These are phyloP conservation scores for Teratosphaeria destructans DNA, from an alignment of 2,329 filamentous ascomycete genomes.

Conservation along the genomic window DNA sequence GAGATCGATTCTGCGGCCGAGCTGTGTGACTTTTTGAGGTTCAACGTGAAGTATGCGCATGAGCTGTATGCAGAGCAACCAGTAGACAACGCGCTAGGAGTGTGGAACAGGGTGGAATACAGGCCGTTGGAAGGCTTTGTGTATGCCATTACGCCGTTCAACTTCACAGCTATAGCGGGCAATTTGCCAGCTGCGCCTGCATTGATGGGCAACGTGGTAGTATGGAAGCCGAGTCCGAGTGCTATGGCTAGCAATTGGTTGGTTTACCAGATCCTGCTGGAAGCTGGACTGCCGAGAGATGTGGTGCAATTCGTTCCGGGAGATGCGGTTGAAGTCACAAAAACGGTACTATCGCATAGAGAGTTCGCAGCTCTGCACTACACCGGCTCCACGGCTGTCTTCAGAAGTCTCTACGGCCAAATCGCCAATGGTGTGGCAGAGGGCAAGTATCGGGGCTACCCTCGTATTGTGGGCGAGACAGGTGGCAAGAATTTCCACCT, in stretches of 20 bases:
- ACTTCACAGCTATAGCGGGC: conserved; percentile 90
- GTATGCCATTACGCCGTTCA: conserved; percentile 89
- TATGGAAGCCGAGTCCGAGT: conserved; percentile 92
- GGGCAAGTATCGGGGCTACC: conserved; percentile 74
- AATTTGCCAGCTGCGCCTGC: conserved; percentile 78
- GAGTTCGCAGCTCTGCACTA: conserved; percentile 89
- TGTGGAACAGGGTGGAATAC: conserved; percentile 90
- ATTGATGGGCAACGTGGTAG: conserved; percentile 83
- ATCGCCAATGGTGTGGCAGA: conserved; percentile 74
- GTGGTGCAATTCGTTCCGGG: conserved; percentile 93
- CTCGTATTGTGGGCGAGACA: conserved; percentile 80
- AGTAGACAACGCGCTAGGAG: conserved; percentile 65
- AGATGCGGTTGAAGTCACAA: conserved; percentile 73
- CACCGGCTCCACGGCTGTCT: conserved; percentile 85
- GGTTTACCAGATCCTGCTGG: conserved; percentile 78
- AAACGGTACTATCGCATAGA: conserved; percentile 61
- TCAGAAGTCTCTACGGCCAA: conserved; percentile 77
- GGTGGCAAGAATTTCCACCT: conserved; percentile 92
- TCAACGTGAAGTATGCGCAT: conserved; percentile 89
- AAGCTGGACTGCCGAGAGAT: conserved; percentile 78
- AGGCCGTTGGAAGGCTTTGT: conserved; percentile 89
- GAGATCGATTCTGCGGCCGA: conserved; percentile 95
- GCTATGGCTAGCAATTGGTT: conserved; percentile 88
- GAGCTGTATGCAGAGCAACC: conserved; percentile 85
- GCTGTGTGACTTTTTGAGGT: conserved; percentile 76